A percentile compares a stretch with the other conserved stretches of the same genome.
These are phyloP conservation scores for Lichtheimia hyalospora DNA, from an alignment of 371 early-diverging fungal genomes.

Conservation along the genomic window DNA sequence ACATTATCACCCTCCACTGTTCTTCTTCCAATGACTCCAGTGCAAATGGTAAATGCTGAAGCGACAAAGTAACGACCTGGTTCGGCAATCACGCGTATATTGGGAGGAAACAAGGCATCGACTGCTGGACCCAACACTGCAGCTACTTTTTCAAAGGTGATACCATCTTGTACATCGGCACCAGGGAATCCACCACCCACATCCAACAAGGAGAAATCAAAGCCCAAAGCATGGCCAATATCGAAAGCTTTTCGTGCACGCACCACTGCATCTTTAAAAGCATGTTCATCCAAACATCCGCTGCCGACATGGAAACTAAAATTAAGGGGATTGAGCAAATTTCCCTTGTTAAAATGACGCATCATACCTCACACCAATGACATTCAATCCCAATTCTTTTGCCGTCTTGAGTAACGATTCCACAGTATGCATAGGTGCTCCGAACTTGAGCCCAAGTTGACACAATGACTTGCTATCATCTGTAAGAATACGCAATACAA, in stretches of 20 bases:
- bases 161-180: conserved; percentile 66
- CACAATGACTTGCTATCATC: conserved; percentile 94
- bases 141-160: conserved; percentile 87
- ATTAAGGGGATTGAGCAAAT: background rate
- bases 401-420: conserved; percentile 72
- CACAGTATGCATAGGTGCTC: conserved; percentile 79
- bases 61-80: conserved; percentile 97
- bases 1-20: conserved; percentile 31
- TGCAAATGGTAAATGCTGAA: conserved; percentile 95
- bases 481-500: conserved; percentile 91
- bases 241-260: conserved; percentile 89
- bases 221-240: conserved; percentile 77
- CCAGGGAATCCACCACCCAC: conserved; percentile 99
- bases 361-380: conserved; percentile 79
- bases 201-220: conserved; percentile 81
- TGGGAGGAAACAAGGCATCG: conserved; percentile 68
- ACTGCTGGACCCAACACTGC: conserved; percentile 76
- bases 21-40: conserved; percentile 90
- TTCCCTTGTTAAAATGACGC: background rate
- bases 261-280: conserved; percentile 88
- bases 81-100: conserved; percentile 93
- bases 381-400: conserved; percentile 75
- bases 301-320: conserved; percentile 91
- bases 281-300: conserved; percentile 87
- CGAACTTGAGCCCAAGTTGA: conserved; percentile 95